These are phyloP conservation scores for Termitomyces sp. DNA, from an alignment of 768 basidiomycete genomes.

Conservation along the genomic window DNA sequence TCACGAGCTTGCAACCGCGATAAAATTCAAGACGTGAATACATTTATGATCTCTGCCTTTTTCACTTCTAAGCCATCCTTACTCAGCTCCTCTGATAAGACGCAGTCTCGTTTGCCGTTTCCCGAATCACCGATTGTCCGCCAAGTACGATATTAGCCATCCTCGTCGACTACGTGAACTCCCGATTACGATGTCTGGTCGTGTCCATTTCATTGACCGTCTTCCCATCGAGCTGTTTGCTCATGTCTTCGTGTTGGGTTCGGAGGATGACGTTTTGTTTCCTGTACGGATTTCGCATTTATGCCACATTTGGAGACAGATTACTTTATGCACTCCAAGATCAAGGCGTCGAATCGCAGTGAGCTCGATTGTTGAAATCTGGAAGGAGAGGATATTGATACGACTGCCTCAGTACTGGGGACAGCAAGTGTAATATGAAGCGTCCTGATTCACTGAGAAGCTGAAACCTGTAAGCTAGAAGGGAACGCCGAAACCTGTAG, in stretches of 20 bases:
- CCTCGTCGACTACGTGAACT: conserved; percentile 30
- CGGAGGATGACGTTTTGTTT: conserved; percentile 49
- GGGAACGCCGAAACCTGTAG: no score
- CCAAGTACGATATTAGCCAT: conserved; percentile 23
- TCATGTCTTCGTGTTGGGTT: conserved; percentile 56
- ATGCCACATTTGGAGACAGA: conserved; percentile 56
- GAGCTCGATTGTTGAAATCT: conserved; percentile 45
- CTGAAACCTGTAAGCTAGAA: no score
- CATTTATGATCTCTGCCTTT: not conserved
- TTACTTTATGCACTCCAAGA: conserved; percentile 52
- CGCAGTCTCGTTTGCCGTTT: conserved; percentile 9
- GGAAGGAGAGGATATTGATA: conserved; percentile 43
- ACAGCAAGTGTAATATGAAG: no score
- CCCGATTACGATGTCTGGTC: conserved; percentile 14
- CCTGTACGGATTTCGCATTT: conserved; percentile 65
- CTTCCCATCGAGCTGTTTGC: conserved; percentile 63
- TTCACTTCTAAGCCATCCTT: not conserved
- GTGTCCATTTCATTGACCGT: conserved; percentile 43
- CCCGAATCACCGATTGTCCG: conserved; percentile 5
- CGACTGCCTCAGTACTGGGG: no score
- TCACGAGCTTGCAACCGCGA: conserved; percentile 42
- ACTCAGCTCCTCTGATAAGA: conserved; percentile 12
- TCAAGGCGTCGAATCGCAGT: conserved; percentile 62
- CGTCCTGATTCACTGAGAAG: no score
- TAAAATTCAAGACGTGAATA: conserved; percentile 34